Base-by-base conservation (phyloP, 177 flowering plant genomes). In the Vitis hybrid region DNA sequence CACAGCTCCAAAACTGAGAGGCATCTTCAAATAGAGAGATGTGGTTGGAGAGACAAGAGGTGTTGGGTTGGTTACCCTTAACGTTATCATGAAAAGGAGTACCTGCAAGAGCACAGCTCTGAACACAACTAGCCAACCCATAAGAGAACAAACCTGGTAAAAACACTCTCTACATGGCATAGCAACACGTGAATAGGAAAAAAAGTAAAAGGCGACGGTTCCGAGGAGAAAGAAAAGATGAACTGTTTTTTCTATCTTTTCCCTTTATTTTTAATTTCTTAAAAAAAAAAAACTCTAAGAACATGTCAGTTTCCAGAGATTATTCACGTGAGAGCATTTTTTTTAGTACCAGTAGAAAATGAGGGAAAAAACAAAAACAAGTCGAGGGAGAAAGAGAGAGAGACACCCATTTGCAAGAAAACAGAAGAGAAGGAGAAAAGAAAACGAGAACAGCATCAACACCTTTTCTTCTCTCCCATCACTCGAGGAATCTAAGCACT, bases 111-210 rank as follows among this genome's bases (percentile, higher is more conserved):
- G 72, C 63, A 26, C 70, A 76, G 73, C 12, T 39, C 76, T 74
- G 86, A 59, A 53, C 80, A 79, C 78, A 74, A 70, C 71, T 77
- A 79, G 76, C 84, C 85, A 79, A 79, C 74, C 68, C 86, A 82
- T 60, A 86, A 79, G 76, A 80, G 76, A 84, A 84, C 89, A 86
- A 86, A 82, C 70, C 76, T 67, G 68, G 68, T 70, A 66, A 53
- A 61, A 19, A 45, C 57, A 73, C 70, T 59, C 67, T 53, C 62
- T 64, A 80, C 74, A 39, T 62, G 77, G 69, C 71, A 77, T 75
- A 75, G 75, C 81, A 75, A 65, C 86, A 84, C 83, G 86, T 84
- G 86, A 84, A 74, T 58, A 61, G 60, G 73, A 68, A 49, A 61
- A 68, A 65, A 51, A 8, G 29, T 12, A 65, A 22, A 6, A 59